A percentile compares a stretch with the other conserved stretches of the same genome.
Conservation (phyloP, 106 monocot genomes). For the Hemerocallis citrina region DNA sequence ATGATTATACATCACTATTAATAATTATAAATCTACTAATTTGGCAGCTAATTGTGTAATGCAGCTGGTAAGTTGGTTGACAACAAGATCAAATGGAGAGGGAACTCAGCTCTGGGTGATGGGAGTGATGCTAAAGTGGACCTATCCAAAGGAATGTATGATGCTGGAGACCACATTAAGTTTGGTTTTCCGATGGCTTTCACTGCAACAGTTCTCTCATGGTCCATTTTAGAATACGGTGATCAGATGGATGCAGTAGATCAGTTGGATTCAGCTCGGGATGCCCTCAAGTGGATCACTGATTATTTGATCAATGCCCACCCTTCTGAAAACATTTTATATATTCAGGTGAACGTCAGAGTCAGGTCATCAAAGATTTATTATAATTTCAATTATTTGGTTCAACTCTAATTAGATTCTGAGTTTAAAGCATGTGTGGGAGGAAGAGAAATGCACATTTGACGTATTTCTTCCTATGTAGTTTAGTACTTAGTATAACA, state of each 20-base stretch:
- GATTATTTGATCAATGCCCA: constrained; percentile 95
- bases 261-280: constrained; percentile 59
- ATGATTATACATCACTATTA: no score
- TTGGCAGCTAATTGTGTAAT: constrained; percentile 9
- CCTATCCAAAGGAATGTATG: constrained; percentile 94
- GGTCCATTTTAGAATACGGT: constrained; percentile 93
- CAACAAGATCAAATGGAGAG: constrained; percentile 86
- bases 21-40: neutral
- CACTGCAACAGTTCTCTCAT: constrained; percentile 81
- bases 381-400: neutral
- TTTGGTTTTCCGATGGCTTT: constrained; percentile 95
- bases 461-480: neutral
- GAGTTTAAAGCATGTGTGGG: neutral
- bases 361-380: no score
- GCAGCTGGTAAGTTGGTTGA: constrained; percentile 87
- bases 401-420: neutral
- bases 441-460: neutral
- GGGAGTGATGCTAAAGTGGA: constrained; percentile 63
- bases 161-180: constrained; percentile 96
- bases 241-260: constrained; percentile 87
- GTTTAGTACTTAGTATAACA: neutral
- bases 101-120: constrained; percentile 76
- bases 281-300: constrained; percentile 93
- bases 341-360: constrained; percentile 60
- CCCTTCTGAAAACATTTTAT: constrained; percentile 68